phyloP scores from a whole-genome alignment of 805 yeast species.

The Sugiyamaella qingdaonensis region DNA sequence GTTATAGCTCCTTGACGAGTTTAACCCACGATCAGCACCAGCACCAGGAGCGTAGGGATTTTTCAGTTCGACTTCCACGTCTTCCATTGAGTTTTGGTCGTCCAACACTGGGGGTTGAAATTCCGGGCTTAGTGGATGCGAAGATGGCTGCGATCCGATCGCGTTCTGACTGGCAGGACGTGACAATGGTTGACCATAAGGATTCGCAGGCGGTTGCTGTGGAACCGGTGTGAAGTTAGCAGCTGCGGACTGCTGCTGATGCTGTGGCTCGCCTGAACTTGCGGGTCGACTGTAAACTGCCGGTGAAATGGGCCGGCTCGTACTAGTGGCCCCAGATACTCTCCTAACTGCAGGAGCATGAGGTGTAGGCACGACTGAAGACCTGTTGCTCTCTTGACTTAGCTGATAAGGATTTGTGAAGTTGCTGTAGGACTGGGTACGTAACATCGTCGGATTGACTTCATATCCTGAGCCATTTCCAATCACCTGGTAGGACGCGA shows the following conservation, averaged over 20 bases:
- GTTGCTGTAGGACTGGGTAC: not conserved
- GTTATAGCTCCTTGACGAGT: not conserved
- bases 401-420: not conserved
- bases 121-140: conserved; percentile 9
- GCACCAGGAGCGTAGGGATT: conserved; percentile 15
- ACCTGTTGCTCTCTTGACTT: not conserved
- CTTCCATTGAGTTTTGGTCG: too few relatives aligned
- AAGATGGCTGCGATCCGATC: not conserved
- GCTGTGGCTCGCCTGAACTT: not conserved
- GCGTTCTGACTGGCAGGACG: conserved; percentile 7
- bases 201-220: not conserved
- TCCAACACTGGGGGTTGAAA: not conserved
- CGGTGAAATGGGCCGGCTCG: conserved; percentile 11
- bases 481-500: not conserved
- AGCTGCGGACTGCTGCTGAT: not conserved
- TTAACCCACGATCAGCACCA: not conserved
- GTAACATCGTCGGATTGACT: not conserved
- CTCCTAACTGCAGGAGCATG: not conserved
- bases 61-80: too few relatives aligned
- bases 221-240: too few relatives aligned
- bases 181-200: conserved; percentile 11
- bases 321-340: not conserved
- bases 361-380: not conserved
- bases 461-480: not conserved
- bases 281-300: not conserved